Evolutionary conservation across 805 yeast genomes (phyloP).

Genomic region (Metschnikowia matae): DNA sequence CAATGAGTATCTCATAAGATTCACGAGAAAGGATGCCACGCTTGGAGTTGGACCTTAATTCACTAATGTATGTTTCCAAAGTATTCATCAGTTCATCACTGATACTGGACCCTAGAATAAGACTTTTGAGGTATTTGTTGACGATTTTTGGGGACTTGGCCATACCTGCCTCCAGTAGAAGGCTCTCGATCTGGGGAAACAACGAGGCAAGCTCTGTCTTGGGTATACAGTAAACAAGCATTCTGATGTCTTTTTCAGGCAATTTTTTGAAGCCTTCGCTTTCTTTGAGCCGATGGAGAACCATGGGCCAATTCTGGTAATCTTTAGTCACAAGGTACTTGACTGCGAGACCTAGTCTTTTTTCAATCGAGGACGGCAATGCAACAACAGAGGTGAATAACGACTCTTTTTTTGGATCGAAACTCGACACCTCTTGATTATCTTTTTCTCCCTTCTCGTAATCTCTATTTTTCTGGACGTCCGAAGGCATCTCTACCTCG

Average conservation of each 20-base stretch:
- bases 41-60: conserved; percentile 20
- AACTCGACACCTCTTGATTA: background rate
- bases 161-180: conserved; percentile 34
- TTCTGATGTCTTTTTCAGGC: conserved; percentile 29
- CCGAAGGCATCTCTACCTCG: conserved; percentile 19
- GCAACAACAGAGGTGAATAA: conserved; percentile 18
- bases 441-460: background rate
- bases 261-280: conserved; percentile 36
- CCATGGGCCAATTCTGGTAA: conserved; percentile 46
- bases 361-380: conserved; percentile 36
- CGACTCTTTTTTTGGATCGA: conserved; percentile 13
- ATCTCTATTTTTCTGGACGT: conserved; percentile 2
- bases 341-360: conserved; percentile 37
- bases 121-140: conserved; percentile 35
- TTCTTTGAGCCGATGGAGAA: conserved; percentile 33
- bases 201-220: conserved; percentile 27
- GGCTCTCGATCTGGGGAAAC: conserved; percentile 22
- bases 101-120: conserved; percentile 23
- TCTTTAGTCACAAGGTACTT: conserved; percentile 36
- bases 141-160: conserved; percentile 28
- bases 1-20: conserved; percentile 43
- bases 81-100: conserved; percentile 19
- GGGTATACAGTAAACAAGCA: conserved; percentile 42
- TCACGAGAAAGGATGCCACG: conserved; percentile 29
- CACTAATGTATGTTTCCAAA: conserved; percentile 32